phyloP scores from a whole-genome alignment of 179 eudicot species.

The Corrigiola litoralis region DNA sequence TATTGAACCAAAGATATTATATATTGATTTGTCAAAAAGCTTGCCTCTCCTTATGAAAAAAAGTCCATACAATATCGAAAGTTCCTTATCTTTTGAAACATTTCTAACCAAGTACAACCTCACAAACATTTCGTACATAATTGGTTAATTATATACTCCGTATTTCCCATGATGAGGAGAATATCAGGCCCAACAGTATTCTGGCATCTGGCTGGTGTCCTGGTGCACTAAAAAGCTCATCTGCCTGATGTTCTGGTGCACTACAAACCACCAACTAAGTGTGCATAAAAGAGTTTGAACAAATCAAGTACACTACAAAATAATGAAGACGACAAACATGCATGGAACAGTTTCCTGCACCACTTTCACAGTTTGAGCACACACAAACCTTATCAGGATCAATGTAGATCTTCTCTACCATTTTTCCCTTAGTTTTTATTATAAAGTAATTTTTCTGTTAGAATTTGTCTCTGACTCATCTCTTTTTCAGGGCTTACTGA shows the following conservation, averaged over 20 bases:
- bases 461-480: background rate
- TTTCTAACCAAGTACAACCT: no score
- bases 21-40: no score
- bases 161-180: no score
- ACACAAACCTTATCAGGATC: conserved; percentile 26
- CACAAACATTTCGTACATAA: no score
- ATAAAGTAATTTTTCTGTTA: background rate
- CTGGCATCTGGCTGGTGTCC: background rate
- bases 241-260: background rate
- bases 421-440: background rate
- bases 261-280: background rate
- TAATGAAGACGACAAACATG: background rate
- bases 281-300: background rate
- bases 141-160: no score
- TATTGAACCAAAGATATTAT: no score
- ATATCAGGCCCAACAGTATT: background rate
- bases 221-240: background rate
- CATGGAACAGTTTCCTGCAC: conserved; percentile 13
- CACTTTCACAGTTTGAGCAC: conserved; percentile 1
- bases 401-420: background rate
- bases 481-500: conserved; percentile 18
- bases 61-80: no score
- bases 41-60: no score
- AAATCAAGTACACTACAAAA: background rate
- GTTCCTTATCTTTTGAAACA: no score